phyloP scores from a whole-genome alignment of 192 early-diverging fungal species.

The Coemansia javaensis region DNA sequence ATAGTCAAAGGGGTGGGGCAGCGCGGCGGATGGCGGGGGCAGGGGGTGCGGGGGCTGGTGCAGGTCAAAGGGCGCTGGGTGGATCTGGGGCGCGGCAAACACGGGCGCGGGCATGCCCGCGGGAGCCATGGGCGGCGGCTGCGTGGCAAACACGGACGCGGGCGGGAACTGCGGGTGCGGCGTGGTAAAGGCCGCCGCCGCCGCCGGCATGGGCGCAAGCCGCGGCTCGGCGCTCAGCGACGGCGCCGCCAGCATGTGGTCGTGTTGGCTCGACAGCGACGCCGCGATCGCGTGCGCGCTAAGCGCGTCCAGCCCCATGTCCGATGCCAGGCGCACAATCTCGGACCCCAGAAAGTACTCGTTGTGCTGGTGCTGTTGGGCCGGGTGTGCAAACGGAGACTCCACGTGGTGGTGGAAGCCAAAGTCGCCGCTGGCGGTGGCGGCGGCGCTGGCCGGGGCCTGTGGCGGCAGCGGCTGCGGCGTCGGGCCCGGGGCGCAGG shows the following conservation, averaged over 20 bases:
- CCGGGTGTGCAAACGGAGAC: not conserved
- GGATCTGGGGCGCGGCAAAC: too few relatives aligned
- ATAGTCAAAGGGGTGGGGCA: too few relatives aligned
- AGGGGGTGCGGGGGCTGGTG: too few relatives aligned
- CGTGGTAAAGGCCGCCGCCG: conserved; percentile 1
- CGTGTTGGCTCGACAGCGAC: conserved; percentile 21
- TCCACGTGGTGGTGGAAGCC: not conserved
- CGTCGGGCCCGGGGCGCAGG: not conserved
- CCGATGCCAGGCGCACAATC: conserved; percentile 30
- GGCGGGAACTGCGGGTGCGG: too few relatives aligned
- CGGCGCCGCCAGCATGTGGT: conserved; percentile 4
- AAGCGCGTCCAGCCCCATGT: conserved; percentile 37
- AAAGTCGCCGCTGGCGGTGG: too few relatives aligned
- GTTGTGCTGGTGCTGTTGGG: not conserved
- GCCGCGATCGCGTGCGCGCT: conserved; percentile 26
- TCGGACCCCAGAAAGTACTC: conserved; percentile 11
- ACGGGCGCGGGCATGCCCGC: too few relatives aligned
- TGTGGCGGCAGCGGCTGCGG: conserved; percentile 2
- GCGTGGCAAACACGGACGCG: too few relatives aligned
- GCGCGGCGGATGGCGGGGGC: too few relatives aligned
- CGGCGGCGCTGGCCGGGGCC: too few relatives aligned
- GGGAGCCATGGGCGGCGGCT: too few relatives aligned
- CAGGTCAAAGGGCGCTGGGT: too few relatives aligned
- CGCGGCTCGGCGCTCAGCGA: not conserved
- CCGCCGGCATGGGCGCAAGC: not conserved